A percentile compares a stretch with the other conserved stretches of the same genome.
phyloP scores from a whole-genome alignment of 805 yeast genomes.

The Candida xiaguanensis region DNA sequence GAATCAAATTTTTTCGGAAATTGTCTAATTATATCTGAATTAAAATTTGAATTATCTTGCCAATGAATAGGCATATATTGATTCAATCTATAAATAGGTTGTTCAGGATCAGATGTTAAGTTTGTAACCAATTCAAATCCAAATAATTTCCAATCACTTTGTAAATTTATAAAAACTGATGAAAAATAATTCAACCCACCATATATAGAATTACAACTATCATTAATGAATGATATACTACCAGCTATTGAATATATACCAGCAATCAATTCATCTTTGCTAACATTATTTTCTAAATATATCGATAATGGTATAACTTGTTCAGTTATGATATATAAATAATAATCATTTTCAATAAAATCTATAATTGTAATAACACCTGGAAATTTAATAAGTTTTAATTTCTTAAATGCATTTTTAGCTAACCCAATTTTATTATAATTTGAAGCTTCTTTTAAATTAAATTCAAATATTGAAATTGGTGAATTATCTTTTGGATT shows the following conservation, averaged over 20 bases:
- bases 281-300: constrained; percentile 29
- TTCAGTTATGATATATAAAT: constrained; percentile 64
- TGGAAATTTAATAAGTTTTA: constrained; percentile 62
- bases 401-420: constrained; percentile 36
- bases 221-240: constrained; percentile 56
- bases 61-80: constrained; percentile 32
- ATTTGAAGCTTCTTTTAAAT: constrained; percentile 36
- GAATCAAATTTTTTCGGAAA: constrained; percentile 56
- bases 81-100: constrained; percentile 36
- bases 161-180: constrained; percentile 57
- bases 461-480: constrained; percentile 67
- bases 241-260: constrained; percentile 56
- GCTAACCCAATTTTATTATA: constrained; percentile 22
- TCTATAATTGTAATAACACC: constrained; percentile 64
- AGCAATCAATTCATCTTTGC: constrained; percentile 39
- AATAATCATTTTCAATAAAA: constrained; percentile 56
- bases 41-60: constrained; percentile 38
- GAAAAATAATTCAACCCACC: constrained; percentile 47
- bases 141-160: constrained; percentile 81
- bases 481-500: constrained; percentile 44
- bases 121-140: constrained; percentile 72
- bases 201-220: constrained; percentile 56
- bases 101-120: constrained; percentile 43
- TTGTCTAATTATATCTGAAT: constrained; percentile 37
- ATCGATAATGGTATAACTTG: constrained; percentile 50